Conservation (phyloP, 371 early-diverging fungal species). For the Rhizopus sp. region DNA sequence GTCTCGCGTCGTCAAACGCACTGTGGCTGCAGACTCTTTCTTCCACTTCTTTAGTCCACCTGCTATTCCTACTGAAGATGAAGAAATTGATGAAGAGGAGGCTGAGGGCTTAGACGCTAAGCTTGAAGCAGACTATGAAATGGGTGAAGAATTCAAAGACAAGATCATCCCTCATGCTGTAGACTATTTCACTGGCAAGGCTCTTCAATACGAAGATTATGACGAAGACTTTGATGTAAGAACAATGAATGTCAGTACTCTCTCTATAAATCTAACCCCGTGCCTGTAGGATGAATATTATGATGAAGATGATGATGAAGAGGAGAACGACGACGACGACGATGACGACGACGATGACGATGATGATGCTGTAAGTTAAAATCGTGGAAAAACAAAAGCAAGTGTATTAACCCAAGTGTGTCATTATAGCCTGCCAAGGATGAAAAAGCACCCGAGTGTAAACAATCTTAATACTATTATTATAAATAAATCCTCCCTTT, state of each 20-base stretch:
- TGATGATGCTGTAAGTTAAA: conserved; percentile 55
- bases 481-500: background rate
- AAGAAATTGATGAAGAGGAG: conserved; percentile 74
- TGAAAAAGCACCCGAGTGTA: conserved; percentile 68
- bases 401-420: background rate
- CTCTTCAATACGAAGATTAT: conserved; percentile 77
- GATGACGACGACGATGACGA: conserved; percentile 60
- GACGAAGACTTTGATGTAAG: conserved; percentile 72
- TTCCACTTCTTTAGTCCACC: conserved; percentile 94
- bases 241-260: conserved; percentile 24
- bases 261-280: background rate
- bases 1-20: conserved; percentile 95
- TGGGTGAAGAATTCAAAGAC: conserved; percentile 96
- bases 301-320: conserved; percentile 57
- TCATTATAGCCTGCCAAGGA: conserved; percentile 39
- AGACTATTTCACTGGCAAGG: conserved; percentile 98
- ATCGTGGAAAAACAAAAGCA: background rate
- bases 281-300: conserved; percentile 57
- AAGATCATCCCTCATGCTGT: conserved; percentile 94
- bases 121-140: conserved; percentile 91
- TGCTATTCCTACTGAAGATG: conserved; percentile 70
- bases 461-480: conserved; percentile 48
- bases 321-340: conserved; percentile 54
- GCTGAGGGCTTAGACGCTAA: conserved; percentile 77
- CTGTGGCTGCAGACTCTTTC: conserved; percentile 92